Base-by-base conservation (phyloP, 2,329 filamentous ascomycete genomes). In the Botrytis porri region DNA sequence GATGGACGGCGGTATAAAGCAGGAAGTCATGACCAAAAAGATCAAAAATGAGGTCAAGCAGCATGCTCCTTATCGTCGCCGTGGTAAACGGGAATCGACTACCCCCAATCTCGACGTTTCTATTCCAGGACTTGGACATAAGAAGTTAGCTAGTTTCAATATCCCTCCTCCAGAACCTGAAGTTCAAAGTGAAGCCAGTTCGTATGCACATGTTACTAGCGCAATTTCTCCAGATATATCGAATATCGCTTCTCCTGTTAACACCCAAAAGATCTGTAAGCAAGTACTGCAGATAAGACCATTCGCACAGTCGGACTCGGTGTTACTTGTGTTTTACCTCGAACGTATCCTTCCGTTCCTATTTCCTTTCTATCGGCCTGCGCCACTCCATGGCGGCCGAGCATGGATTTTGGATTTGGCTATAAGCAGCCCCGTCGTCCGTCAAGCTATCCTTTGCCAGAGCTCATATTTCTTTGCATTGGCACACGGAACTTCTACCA, bases 261-360 rank as follows among this genome's bases (percentile, higher is more conserved):
- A 54, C 6, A 29, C n/a, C n/a, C 51, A 54, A 54, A 54, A 29
- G n/a, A 54, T 54, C 25, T 54, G 51, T 54, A 72, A 70, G 54
- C 41, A 73, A 35, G 57, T 48, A 62, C 74, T 73, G 41, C 70
- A 75, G 39, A 70, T 43, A 48, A 61, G 69, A 77, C 39, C 67
- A 22, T 74, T 77, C 62, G 62, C 54, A 61, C 75, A 66, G 60
- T 73, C 73, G 61, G 76, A 80, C 62, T 75, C 74, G 32, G 67
- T 79, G 77, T 83, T 86, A 59, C 81, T 87, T 73, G 88, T 88
- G 84, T 84, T 88, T 72, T 91, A 90, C 77, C 83, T 90, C 62
- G 89, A 91, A 79, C 86, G 88, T 74, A 83, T 90, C 37, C 86
- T 90, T 75, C 88, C 89, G 1, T 88, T 89, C 76, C 81, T 90